Conservation (phyloP, 495 filamentous ascomycete genomes). For the Penicillium alfredii region DNA sequence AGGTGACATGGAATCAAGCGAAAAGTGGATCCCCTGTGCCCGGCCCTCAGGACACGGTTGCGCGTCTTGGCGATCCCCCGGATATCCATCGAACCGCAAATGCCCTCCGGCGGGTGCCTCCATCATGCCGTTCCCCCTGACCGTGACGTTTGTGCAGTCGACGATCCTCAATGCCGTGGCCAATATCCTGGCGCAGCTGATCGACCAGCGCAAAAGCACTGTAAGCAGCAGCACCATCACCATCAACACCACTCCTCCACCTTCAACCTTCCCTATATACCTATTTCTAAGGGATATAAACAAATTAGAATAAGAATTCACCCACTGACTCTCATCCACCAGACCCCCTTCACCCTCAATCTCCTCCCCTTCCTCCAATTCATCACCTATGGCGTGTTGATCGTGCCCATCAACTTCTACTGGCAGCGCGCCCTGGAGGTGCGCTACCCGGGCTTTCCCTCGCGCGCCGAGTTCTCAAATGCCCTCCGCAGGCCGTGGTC, state of each 20-base stretch:
- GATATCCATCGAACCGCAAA: conserved; percentile 1
- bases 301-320: conserved; percentile 9
- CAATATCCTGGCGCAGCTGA: conserved; percentile 74
- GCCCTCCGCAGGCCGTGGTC: conserved; percentile 10
- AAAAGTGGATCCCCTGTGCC: no score
- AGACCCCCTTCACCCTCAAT: conserved; percentile 47
- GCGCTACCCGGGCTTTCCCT: conserved; percentile 43
- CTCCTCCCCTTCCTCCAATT: conserved; percentile 67
- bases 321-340: conserved; percentile 1
- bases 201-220: conserved; percentile 60
- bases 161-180: conserved; percentile 66
- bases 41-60: conserved; percentile 33
- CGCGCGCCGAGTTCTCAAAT: conserved; percentile 19
- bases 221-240: conserved; percentile 45
- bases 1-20: no score
- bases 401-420: conserved; percentile 77
- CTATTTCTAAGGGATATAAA: no score
- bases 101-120: conserved; percentile 2
- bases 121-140: conserved; percentile 47
- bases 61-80: conserved; percentile 20
- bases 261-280: no score
- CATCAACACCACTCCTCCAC: no score
- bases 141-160: conserved; percentile 63
- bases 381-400: conserved; percentile 65
- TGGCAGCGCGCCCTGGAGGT: conserved; percentile 67